These are phyloP conservation scores for Lithohypha guttulata DNA, from an alignment of 2,329 filamentous ascomycete species.

Conservation along the genomic window DNA sequence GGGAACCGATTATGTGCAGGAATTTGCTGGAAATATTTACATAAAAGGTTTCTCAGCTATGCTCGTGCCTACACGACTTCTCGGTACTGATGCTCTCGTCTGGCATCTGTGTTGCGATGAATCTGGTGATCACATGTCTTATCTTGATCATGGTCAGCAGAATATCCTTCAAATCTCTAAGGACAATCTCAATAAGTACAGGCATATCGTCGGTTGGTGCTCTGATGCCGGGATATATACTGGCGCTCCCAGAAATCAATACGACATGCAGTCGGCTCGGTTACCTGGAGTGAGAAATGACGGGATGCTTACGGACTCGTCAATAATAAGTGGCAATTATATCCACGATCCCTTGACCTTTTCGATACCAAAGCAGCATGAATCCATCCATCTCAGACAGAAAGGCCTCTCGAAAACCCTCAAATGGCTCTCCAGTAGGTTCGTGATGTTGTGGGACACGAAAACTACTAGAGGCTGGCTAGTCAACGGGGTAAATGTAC, in stretches of 20 bases:
- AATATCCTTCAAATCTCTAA: neutral
- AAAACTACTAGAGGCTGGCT: constrained; percentile 22
- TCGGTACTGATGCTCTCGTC: constrained; percentile 17
- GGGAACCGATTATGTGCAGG: constrained; percentile 14
- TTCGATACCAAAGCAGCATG: constrained; percentile 23
- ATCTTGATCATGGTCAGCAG: constrained; percentile 14
- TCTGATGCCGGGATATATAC: neutral
- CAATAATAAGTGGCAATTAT: constrained; percentile 22
- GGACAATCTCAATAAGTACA: constrained; percentile 11
- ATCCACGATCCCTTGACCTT: constrained; percentile 22
- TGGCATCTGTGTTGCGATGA: constrained; percentile 27
- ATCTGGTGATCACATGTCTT: constrained; percentile 23
- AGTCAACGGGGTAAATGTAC: constrained; percentile 27
- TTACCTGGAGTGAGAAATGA: constrained; percentile 1
- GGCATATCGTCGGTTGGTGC: constrained; percentile 30
- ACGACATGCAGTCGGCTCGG: neutral
- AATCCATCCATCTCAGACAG: constrained; percentile 16
- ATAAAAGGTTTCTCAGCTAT: constrained; percentile 30
- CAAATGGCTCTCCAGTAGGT: constrained; percentile 24
- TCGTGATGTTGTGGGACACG: constrained; percentile 22
- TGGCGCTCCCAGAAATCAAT: neutral
- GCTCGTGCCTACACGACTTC: constrained; percentile 22
- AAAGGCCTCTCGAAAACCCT: constrained; percentile 23
- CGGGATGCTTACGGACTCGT: constrained; percentile 21
- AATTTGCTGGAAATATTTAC: constrained; percentile 23